phyloP scores from a whole-genome alignment of 306 rosid species.

The Rosa lucieae region DNA sequence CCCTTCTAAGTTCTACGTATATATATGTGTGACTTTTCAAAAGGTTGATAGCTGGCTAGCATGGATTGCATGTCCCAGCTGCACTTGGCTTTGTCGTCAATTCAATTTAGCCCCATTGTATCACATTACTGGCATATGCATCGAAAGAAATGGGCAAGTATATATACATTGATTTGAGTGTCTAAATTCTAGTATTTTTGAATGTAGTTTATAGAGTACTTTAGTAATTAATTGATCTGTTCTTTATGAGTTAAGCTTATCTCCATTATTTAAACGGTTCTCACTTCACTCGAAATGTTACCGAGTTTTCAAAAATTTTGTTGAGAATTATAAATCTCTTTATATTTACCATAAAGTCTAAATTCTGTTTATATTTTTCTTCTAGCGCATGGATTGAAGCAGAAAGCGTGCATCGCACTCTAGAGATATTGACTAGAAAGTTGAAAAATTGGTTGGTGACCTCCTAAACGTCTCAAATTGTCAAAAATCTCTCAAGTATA shows the following conservation, averaged over 20 bases:
- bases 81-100: neutral
- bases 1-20: neutral
- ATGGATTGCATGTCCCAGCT: constrained; percentile 4
- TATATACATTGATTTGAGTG: neutral
- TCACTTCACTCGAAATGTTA: too few species aligned
- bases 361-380: too few species aligned
- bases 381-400: too few species aligned
- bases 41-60: neutral
- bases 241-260: too few species aligned
- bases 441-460: neutral
- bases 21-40: neutral
- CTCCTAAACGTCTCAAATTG: neutral
- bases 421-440: neutral
- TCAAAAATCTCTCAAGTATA: too few species aligned
- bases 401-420: too few species aligned
- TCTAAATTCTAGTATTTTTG: neutral
- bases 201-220: neutral
- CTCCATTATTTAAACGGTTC: too few species aligned
- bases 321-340: too few species aligned
- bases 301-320: too few species aligned
- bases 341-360: too few species aligned
- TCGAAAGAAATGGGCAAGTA: neutral
- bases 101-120: neutral
- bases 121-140: neutral
- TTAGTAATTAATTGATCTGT: too few species aligned